Conservation (phyloP, 768 basidiomycete species). For the Galerina marginata region DNA sequence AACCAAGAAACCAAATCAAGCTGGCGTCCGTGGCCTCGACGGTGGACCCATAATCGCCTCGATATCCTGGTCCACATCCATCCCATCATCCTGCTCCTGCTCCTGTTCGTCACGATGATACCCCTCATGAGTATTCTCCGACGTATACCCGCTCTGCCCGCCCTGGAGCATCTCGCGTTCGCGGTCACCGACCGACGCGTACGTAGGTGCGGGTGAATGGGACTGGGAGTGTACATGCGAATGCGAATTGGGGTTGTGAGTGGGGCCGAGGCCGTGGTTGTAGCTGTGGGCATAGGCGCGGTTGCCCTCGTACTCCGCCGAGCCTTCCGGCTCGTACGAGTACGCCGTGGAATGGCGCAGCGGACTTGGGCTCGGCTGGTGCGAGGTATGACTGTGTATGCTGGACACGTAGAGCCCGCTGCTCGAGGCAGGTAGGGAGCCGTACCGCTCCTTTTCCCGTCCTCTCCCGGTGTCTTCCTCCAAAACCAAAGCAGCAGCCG, state of each 20-base stretch:
- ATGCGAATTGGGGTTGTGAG: too few relatives aligned
- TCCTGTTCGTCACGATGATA: constrained; percentile 8
- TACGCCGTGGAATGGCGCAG: constrained; percentile 46
- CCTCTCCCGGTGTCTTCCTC: constrained; percentile 23
- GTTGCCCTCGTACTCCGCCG: constrained; percentile 34
- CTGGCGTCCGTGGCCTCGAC: constrained; percentile 15
- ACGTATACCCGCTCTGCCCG: constrained; percentile 61
- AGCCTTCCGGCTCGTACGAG: constrained; percentile 32
- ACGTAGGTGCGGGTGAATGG: constrained; percentile 56
- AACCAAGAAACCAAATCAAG: constrained; percentile 8
- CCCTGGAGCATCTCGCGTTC: constrained; percentile 34
- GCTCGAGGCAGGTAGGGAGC: neutral
- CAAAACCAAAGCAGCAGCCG: constrained; percentile 7
- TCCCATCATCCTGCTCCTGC: constrained; percentile 23
- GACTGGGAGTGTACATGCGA: too few relatives aligned
- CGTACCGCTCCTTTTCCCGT: constrained; percentile 8
- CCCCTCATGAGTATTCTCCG: constrained; percentile 42
- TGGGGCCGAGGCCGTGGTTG: too few relatives aligned
- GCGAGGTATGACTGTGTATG: constrained; percentile 5
- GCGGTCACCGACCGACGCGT: constrained; percentile 51
- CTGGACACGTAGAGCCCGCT: constrained; percentile 16
- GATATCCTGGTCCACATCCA: constrained; percentile 37
- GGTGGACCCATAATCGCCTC: constrained; percentile 25
- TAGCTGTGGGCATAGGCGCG: too few relatives aligned
- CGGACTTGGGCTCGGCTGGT: constrained; percentile 47